Evolutionary conservation across 495 filamentous ascomycete genomes (phyloP).

Genomic region (Thermothielavioides terrestris): DNA sequence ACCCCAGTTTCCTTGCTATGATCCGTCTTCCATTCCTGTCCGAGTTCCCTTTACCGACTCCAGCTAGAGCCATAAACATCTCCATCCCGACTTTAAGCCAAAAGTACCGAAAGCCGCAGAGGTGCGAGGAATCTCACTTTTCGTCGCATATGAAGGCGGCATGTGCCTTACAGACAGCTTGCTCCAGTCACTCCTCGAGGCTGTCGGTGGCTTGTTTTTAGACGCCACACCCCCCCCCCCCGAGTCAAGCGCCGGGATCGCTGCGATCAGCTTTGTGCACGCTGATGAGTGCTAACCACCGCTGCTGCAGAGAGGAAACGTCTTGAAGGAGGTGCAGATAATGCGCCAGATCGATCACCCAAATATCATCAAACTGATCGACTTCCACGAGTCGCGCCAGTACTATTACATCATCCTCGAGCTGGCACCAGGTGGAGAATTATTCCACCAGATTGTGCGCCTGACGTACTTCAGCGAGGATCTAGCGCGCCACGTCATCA

Average conservation of each 20-base stretch:
- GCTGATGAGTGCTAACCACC: conserved; percentile 7
- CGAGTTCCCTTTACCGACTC: conserved; percentile 36
- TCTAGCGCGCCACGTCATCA: conserved; percentile 85
- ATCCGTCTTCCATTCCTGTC: conserved; percentile 14
- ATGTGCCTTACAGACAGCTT: background rate
- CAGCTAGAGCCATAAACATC: conserved; percentile 68
- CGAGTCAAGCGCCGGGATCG: conserved; percentile 15
- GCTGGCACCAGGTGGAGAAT: conserved; percentile 87
- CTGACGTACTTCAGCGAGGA: conserved; percentile 98
- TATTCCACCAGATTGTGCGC: conserved; percentile 97
- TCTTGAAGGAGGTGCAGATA: conserved; percentile 96
- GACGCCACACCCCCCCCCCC: too few relatives aligned
- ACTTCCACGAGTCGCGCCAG: conserved; percentile 87
- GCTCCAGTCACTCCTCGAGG: background rate
- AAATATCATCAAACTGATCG: conserved; percentile 85
- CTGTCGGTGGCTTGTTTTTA: background rate
- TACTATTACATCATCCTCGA: conserved; percentile 98
- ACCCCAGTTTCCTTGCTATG: conserved; percentile 16
- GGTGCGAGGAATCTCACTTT: conserved; percentile 64
- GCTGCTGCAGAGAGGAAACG: conserved; percentile 71
- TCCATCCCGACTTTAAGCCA: conserved; percentile 86
- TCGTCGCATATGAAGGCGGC: conserved; percentile 20
- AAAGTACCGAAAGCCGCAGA: conserved; percentile 89
- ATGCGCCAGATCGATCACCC: conserved; percentile 95
- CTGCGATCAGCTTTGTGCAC: background rate